Conservation (phyloP, 2,329 filamentous ascomycete species). For the Fusarium albidum region DNA sequence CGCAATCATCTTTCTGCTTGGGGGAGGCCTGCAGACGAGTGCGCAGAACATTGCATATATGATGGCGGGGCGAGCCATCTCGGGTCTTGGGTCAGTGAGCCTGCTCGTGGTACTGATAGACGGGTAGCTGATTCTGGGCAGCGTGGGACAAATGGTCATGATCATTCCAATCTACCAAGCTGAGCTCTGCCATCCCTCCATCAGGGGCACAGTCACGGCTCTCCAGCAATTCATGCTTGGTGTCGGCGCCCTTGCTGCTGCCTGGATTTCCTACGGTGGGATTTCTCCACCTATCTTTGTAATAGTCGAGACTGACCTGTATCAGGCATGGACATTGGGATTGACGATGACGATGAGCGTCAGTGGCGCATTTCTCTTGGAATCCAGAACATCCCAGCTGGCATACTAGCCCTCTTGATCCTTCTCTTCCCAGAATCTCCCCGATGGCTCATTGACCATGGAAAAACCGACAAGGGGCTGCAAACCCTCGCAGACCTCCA, state of each 20-base stretch:
- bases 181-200: constrained; percentile 80
- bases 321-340: constrained; percentile 43
- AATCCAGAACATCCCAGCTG: constrained; percentile 76
- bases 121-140: too few species aligned
- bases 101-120: too few species aligned
- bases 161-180: constrained; percentile 74
- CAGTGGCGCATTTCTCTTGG: constrained; percentile 59
- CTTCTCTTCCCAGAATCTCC: constrained; percentile 74
- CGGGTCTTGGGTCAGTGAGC: constrained; percentile 65
- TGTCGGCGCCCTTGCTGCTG: constrained; percentile 74
- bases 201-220: constrained; percentile 77
- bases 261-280: constrained; percentile 76
- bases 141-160: constrained; percentile 54
- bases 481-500: constrained; percentile 74
- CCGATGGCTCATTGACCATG: constrained; percentile 80
- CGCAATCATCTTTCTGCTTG: constrained; percentile 75
- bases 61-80: constrained; percentile 74
- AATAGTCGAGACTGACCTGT: neutral
- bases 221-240: constrained; percentile 87
- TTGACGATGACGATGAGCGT: constrained; percentile 37
- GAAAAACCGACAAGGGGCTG: constrained; percentile 70
- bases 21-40: constrained; percentile 77
- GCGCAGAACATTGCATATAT: constrained; percentile 67
- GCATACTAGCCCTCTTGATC: constrained; percentile 71
- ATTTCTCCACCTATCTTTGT: neutral